Conservation (phyloP, 306 rosid species). For the Inga leiocalycina region DNA sequence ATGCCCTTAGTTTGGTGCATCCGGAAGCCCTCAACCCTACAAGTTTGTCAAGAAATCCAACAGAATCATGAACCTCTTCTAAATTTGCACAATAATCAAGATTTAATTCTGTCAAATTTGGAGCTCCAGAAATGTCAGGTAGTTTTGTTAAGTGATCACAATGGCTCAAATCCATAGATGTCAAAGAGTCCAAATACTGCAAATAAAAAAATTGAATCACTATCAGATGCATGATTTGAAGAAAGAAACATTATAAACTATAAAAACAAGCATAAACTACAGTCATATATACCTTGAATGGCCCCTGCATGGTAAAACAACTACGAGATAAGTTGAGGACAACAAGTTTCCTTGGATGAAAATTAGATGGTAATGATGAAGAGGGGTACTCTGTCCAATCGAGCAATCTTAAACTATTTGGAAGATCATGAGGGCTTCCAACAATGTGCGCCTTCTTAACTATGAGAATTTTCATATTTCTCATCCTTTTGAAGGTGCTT, state of each 20-base stretch:
- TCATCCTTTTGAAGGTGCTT: slow-evolving; percentile 40
- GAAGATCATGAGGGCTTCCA: slow-evolving; percentile 49
- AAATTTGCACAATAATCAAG: slow-evolving; percentile 18
- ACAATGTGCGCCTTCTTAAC: slow-evolving; percentile 33
- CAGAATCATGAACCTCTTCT: slow-evolving; percentile 29
- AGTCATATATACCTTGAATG: slow-evolving; percentile 32
- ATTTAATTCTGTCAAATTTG: slow-evolving; percentile 41
- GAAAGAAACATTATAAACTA: background rate
- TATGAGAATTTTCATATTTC: slow-evolving; percentile 40
- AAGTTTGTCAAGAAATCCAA: slow-evolving; percentile 33
- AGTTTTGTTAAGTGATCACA: slow-evolving; percentile 36
- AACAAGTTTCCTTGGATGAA: slow-evolving; percentile 43
- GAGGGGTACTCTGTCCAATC: slow-evolving; percentile 52
- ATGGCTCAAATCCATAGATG: slow-evolving; percentile 37
- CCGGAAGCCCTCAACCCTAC: slow-evolving; percentile 24
- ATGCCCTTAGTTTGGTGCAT: slow-evolving; percentile 36
- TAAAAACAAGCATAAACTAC: background rate
- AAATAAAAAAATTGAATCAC: slow-evolving; percentile 8
- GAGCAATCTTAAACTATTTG: slow-evolving; percentile 48
- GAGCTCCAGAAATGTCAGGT: slow-evolving; percentile 40
- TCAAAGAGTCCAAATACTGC: slow-evolving; percentile 38
- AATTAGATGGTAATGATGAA: slow-evolving; percentile 41
- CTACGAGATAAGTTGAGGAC: slow-evolving; percentile 32
- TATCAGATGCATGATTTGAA: background rate
- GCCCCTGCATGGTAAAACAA: slow-evolving; percentile 29